Evolutionary conservation across 768 basidiomycete genomes (phyloP).

Genomic region (Suillus subluteus): DNA sequence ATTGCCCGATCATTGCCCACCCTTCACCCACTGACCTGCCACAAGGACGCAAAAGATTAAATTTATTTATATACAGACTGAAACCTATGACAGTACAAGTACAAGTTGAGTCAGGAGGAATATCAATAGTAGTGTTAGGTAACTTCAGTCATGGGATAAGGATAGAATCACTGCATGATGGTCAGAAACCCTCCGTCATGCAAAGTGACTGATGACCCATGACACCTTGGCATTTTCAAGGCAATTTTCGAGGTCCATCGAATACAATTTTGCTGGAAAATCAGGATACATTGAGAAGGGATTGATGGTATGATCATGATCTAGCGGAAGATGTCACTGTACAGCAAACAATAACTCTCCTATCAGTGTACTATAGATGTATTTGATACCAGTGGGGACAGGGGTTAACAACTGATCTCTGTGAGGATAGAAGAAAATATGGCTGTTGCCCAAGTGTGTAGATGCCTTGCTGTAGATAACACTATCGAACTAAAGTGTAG

Average conservation of each 20-base stretch:
- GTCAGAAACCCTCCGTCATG: conserved; percentile 12
- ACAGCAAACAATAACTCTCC: conserved; percentile 8
- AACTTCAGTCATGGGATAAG: neutral
- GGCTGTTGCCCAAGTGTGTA: conserved; percentile 17
- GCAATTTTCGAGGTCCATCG: neutral
- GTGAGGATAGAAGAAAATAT: conserved; percentile 15
- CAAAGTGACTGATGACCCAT: conserved; percentile 15
- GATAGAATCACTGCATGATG: neutral
- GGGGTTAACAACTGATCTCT: neutral
- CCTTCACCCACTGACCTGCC: too few relatives aligned
- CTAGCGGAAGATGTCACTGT: conserved; percentile 2
- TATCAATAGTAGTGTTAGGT: too few relatives aligned
- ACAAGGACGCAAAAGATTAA: too few relatives aligned
- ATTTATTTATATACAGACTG: too few relatives aligned
- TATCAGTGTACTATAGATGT: conserved; percentile 12
- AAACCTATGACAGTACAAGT: too few relatives aligned
- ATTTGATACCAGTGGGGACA: conserved; percentile 20
- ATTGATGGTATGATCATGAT: neutral
- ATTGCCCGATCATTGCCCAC: too few relatives aligned
- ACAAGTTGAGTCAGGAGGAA: too few relatives aligned
- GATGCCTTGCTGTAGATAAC: conserved; percentile 13
- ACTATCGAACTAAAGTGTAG: conserved; percentile 8
- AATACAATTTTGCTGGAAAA: conserved; percentile 12
- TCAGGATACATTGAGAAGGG: conserved; percentile 15
- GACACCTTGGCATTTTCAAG: conserved; percentile 3